Evolutionary conservation across 2,329 filamentous ascomycete genomes (phyloP), one percentile per base, ranked within the genome.

Genomic region (Myotisia sp.): DNA sequence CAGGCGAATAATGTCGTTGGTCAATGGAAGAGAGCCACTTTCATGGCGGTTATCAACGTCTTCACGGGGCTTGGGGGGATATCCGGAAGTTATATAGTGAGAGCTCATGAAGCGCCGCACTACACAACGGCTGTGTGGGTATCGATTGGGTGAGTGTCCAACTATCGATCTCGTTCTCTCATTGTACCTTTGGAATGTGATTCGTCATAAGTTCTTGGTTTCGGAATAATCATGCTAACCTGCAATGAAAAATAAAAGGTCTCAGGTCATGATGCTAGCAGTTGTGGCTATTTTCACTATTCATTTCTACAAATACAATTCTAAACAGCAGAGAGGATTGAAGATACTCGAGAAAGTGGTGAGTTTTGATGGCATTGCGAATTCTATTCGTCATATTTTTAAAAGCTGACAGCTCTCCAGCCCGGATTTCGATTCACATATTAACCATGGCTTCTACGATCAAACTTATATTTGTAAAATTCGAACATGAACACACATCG

Each of bases 61-160:
- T 67, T 63, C 46, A 77, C 77, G 43, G 73, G 74, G 0, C 65
- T 74, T 10, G 74, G 74, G 6, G 73, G 72, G 0, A 73, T 78
- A 39, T 73, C 73, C 1, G 74, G 74, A 2, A 74, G 70, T 46
- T 80, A 72, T 47, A 77, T 79, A 42, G 71, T 80, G 3, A 60
- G 69, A 17, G 61, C 67, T 40, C 51, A 62, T 6, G 74, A 80
- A 48, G 73, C 72, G 2, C 76, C 76, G 5, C 54, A 60, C 37
- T 79, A 79, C 50, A 51, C 62, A 37, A 79, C 75, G 2, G 76
- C 76, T 2, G 67, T 79, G 9, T 79, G 74, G 73, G 64, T 78
- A 9, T 74, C 70, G 8, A 75, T 79, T 37, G 74, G 68, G 50
- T 59, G 36, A 40, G 47, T 44, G 12, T 24, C 22, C 8, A n/a